Conservation (phyloP, 495 filamentous ascomycete genomes). For the Penicillium ucsense region DNA sequence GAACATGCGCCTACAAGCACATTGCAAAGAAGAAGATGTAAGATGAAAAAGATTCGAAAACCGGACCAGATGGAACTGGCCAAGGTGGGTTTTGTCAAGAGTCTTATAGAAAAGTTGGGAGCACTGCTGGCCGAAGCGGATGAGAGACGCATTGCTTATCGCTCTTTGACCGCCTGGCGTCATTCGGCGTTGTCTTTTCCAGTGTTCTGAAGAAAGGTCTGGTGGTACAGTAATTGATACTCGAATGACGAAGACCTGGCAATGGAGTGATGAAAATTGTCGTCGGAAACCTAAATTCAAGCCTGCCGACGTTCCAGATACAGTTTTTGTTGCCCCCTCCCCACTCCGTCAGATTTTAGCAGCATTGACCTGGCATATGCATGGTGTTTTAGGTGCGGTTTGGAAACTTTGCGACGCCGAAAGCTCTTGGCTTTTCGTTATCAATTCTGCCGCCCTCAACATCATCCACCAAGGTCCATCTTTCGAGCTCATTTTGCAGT, state of each 20-base stretch:
- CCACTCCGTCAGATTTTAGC: too few relatives aligned
- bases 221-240: background rate
- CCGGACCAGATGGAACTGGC: background rate
- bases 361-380: too few relatives aligned
- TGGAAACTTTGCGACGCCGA: background rate
- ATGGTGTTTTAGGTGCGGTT: background rate
- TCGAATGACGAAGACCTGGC: background rate
- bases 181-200: slow-evolving; percentile 1
- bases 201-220: background rate
- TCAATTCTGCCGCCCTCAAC: slow-evolving; percentile 17
- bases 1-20: background rate
- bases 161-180: slow-evolving; percentile 25
- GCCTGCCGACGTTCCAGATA: too few relatives aligned
- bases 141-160: slow-evolving; percentile 13
- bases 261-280: too few relatives aligned
- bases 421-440: slow-evolving; percentile 1
- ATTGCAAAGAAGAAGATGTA: background rate
- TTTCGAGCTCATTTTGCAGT: background rate
- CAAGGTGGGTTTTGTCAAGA: background rate
- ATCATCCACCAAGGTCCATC: slow-evolving; percentile 2
- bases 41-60: background rate
- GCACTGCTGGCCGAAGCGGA: slow-evolving; percentile 10
- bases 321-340: too few relatives aligned
- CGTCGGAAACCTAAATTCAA: too few relatives aligned
- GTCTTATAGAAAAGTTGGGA: slow-evolving; percentile 12